Percentiles rank a stretch among this genome's conserved stretches.
Conservation (phyloP, 768 basidiomycete genomes). For the Mycena galericulata region DNA sequence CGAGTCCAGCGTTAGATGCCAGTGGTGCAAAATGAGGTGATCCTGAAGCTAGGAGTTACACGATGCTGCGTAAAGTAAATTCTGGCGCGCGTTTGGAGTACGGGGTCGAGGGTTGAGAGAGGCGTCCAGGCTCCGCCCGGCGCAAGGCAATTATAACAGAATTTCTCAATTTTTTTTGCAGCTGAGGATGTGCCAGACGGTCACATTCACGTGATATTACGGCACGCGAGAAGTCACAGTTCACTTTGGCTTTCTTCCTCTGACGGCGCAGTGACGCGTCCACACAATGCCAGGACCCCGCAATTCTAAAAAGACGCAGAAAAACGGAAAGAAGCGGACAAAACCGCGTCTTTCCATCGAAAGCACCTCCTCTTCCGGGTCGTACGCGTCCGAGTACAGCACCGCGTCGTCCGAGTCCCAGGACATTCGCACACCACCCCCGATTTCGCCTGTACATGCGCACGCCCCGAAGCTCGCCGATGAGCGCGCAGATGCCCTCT, state of each 20-base stretch:
- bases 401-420: slow-evolving; percentile 15
- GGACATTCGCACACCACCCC: slow-evolving; percentile 11
- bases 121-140: too few relatives aligned
- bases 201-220: slow-evolving; percentile 23
- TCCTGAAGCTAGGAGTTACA: too few relatives aligned
- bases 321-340: slow-evolving; percentile 51
- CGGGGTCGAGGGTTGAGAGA: too few relatives aligned
- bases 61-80: too few relatives aligned
- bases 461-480: neutral
- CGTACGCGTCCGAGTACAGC: slow-evolving; percentile 7
- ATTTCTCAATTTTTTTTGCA: too few relatives aligned
- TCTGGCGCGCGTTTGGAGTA: too few relatives aligned
- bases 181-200: neutral
- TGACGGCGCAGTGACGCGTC: too few relatives aligned
- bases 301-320: slow-evolving; percentile 63
- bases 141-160: too few relatives aligned
- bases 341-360: slow-evolving; percentile 30
- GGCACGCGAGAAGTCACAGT: slow-evolving; percentile 25
- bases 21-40: too few relatives aligned
- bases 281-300: slow-evolving; percentile 70
- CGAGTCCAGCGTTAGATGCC: too few relatives aligned
- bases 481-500: neutral
- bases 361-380: slow-evolving; percentile 14
- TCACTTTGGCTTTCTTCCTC: neutral
- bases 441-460: neutral